phyloP scores from a whole-genome alignment of 345 rosid genomes.

The Jatropha curcas region DNA sequence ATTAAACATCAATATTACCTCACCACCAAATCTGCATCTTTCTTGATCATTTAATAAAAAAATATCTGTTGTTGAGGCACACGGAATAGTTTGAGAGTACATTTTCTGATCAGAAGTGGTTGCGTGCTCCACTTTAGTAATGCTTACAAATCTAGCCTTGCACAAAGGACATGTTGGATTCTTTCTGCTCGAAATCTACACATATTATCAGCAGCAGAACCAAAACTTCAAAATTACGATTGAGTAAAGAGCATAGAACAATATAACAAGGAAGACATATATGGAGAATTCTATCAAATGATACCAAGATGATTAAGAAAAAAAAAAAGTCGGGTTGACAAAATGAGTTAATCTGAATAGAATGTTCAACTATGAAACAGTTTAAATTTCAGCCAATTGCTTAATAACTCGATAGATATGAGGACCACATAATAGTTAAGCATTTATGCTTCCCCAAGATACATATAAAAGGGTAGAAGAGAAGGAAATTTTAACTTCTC shows the following conservation, averaged over 20 bases:
- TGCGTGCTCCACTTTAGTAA: slow-evolving; percentile 75
- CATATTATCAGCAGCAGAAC: slow-evolving; percentile 11
- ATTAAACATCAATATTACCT: slow-evolving; percentile 40
- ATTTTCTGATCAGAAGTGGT: slow-evolving; percentile 82
- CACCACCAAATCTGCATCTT: slow-evolving; percentile 34
- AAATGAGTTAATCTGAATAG: background rate
- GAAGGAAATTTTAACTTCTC: too few species aligned
- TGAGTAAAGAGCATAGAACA: background rate
- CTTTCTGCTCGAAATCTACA: slow-evolving; percentile 62
- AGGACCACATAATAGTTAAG: background rate
- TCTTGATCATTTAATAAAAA: slow-evolving; percentile 46
- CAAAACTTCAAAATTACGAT: background rate
- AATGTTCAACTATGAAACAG: background rate
- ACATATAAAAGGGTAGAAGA: background rate
- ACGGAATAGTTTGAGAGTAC: slow-evolving; percentile 84
- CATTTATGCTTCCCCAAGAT: background rate
- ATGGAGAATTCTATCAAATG: background rate
- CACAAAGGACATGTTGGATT: slow-evolving; percentile 81
- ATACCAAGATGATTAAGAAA: background rate
- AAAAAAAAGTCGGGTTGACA: background rate
- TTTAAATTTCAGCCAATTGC: background rate
- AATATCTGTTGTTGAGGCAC: slow-evolving; percentile 15
- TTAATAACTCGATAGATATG: background rate
- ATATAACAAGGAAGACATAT: background rate
- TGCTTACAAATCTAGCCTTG: slow-evolving; percentile 66